Evolutionary conservation across 371 early-diverging fungal species (phyloP), one percentile per base, ranked within the genome.

Genomic region (Zychaea mexicana): DNA sequence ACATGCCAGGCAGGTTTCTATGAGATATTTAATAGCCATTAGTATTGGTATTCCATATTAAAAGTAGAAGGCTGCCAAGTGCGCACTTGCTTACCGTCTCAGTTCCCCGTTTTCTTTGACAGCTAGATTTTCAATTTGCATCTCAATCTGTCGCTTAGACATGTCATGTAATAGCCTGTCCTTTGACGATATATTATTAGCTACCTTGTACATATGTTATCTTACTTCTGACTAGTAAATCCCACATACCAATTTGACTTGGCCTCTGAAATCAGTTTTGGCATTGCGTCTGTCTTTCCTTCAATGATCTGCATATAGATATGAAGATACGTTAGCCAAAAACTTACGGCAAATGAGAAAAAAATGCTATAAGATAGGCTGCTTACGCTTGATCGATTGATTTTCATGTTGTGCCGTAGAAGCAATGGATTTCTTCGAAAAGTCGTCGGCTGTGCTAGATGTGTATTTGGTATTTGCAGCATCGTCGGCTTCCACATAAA

Each of bases 31-130:
- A n/a, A n/a, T n/a, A n/a, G n/a, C n/a, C n/a, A n/a, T n/a, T n/a
- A n/a, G n/a, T n/a, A n/a, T n/a, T n/a, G n/a, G n/a, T n/a, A n/a
- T n/a, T n/a, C n/a, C n/a, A n/a, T n/a, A n/a, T n/a, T n/a, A n/a
- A n/a, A n/a, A n/a, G n/a, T n/a, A n/a, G n/a, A n/a, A n/a, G n/a
- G n/a, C n/a, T n/a, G n/a, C n/a, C n/a, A n/a, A n/a, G n/a, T n/a
- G n/a, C n/a, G n/a, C n/a, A n/a, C n/a, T n/a, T n/a, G n/a, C 55
- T 73, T 79, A 83, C 83, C 27, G 77, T 79, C 33, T 83, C 81
- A 7, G 69, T 42, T 6, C 81, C 83, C 24, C 81, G 69, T 32
- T 81, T 65, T 81, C 83, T 47, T 83, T 83, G 38, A 81, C 64
- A 19, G 81, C 81, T 42, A 83, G 60, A 42, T 74, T 68, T 49